Conservation (phyloP, 1,284 basidiomycete species). For the Sporisorium exsertum region DNA sequence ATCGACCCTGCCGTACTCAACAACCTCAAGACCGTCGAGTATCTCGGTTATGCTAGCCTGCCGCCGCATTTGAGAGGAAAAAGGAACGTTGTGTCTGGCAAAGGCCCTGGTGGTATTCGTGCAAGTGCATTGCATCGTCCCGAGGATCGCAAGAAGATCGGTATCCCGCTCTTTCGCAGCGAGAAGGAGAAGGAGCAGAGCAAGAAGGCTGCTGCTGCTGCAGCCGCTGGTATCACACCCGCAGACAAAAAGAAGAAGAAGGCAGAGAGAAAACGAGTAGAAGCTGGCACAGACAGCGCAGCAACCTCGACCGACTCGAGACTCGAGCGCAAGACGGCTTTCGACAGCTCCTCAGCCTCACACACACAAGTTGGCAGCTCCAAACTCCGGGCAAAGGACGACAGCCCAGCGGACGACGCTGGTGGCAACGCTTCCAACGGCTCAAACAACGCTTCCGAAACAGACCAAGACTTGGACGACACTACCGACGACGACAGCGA, state of each 20-base stretch:
- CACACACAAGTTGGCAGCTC: constrained; percentile 2
- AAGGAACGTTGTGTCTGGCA: constrained; percentile 78
- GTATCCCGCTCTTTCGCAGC: constrained; percentile 81
- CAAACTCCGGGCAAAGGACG: constrained; percentile 12
- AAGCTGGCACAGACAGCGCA: constrained; percentile 27
- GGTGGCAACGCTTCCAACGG: neutral
- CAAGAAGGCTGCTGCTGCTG: constrained; percentile 61
- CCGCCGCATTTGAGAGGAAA: constrained; percentile 85
- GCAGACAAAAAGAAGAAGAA: constrained; percentile 51
- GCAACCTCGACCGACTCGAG: constrained; percentile 24
- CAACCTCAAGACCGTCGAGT: constrained; percentile 86
- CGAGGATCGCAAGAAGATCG: constrained; percentile 62
- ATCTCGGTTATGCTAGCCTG: constrained; percentile 84
- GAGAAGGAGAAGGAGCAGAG: constrained; percentile 74
- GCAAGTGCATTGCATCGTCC: constrained; percentile 49
- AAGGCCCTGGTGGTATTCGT: constrained; percentile 50
- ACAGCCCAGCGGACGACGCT: constrained; percentile 11
- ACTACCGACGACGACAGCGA: constrained; percentile 23
- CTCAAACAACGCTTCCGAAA: constrained; percentile 1
- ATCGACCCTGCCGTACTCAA: constrained; percentile 82
- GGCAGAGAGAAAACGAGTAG: constrained; percentile 30
- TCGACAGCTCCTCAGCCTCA: constrained; percentile 4
- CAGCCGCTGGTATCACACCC: constrained; percentile 22
- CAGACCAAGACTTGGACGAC: constrained; percentile 4
- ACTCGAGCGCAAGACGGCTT: constrained; percentile 10